These are phyloP conservation scores for Pyracantha coccinea DNA, from an alignment of 331 rosid genomes.

Conservation along the genomic window DNA sequence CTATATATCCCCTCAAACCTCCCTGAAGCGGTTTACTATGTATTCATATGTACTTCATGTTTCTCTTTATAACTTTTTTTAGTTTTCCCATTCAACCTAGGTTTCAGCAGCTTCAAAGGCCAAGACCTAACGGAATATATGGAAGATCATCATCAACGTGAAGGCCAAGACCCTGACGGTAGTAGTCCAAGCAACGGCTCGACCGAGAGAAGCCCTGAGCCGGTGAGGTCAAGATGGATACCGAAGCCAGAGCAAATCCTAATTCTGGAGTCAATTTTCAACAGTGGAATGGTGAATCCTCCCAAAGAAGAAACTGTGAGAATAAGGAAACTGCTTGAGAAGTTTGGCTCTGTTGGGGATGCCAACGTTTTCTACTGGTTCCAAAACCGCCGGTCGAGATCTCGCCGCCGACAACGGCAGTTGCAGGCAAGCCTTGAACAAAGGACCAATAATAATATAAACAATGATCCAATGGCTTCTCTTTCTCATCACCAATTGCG, in stretches of 20 bases:
- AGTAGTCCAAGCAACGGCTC: slow-evolving; percentile 32
- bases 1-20: neutral
- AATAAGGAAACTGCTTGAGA: slow-evolving; percentile 72
- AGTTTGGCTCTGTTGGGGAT: slow-evolving; percentile 78
- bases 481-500: neutral
- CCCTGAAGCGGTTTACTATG: slow-evolving; percentile 18
- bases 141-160: slow-evolving; percentile 36
- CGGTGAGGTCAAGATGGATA: slow-evolving; percentile 90
- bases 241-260: slow-evolving; percentile 93
- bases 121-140: slow-evolving; percentile 8
- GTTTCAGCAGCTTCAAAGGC: slow-evolving; percentile 20
- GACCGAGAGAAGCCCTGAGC: slow-evolving; percentile 41
- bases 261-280: slow-evolving; percentile 88
- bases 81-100: neutral
- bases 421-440: slow-evolving; percentile 56
- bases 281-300: slow-evolving; percentile 94
- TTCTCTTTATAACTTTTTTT: neutral
- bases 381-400: slow-evolving; percentile 89
- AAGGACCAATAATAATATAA: slow-evolving; percentile 8
- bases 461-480: too few relatives aligned
- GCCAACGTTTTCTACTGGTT: slow-evolving; percentile 98
- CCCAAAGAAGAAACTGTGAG: slow-evolving; percentile 86
- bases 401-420: slow-evolving; percentile 97
- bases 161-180: slow-evolving; percentile 12
- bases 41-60: slow-evolving; percentile 5